Evolutionary conservation across 2,329 filamentous ascomycete species (phyloP), one percentile per base, ranked within the genome.

Genomic region (Tolypocladium inflatum): DNA sequence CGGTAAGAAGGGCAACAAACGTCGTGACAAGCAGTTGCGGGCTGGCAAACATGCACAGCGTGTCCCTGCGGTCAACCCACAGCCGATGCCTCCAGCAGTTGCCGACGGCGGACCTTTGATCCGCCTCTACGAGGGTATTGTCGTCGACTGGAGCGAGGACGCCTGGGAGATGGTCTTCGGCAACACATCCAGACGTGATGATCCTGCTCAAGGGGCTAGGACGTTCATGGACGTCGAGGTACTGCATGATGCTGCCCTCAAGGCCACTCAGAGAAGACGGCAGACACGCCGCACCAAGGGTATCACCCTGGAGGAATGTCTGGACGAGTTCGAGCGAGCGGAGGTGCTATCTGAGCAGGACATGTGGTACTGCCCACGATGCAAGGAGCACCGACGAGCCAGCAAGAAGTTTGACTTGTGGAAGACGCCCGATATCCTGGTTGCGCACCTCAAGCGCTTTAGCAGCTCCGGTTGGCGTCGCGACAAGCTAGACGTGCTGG

Each of bases 381-480:
- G 94, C 80, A 97, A 97, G 71, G 90, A 96, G 66, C 88, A 96
- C 67, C 86, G 91, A 19, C 87, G 91, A 60, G 94, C 94, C 23
- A 92, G 88, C 74, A 99, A 99, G 78, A 97, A 94, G 67, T 91
- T 99, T 56, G 92, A 97, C 68, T 83, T 99, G 21, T 99, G 94
- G 94, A 97, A 93, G 68, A 88, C 90, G 2, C 94, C 94, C 0
- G 94, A 99, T 71, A 95, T 97, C 61, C 81, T 99, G 19, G 88
- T 97, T 50, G 88, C 97, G 61, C 94, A 99, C 69, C 80, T 99
- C 55, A 99, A 99, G 78, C 86, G 94, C 8, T 99, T 99, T 71
- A 96, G 91, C 69, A 91, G 89, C 30, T 88, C 86, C 63, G 86
- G 90, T 19, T 87, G 81, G 61, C 87, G 92, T 64, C 81, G 92